Evolutionary conservation across 1,139 yeast species (phyloP).

Genomic region (Hyphopichia pseudoburtonii): DNA sequence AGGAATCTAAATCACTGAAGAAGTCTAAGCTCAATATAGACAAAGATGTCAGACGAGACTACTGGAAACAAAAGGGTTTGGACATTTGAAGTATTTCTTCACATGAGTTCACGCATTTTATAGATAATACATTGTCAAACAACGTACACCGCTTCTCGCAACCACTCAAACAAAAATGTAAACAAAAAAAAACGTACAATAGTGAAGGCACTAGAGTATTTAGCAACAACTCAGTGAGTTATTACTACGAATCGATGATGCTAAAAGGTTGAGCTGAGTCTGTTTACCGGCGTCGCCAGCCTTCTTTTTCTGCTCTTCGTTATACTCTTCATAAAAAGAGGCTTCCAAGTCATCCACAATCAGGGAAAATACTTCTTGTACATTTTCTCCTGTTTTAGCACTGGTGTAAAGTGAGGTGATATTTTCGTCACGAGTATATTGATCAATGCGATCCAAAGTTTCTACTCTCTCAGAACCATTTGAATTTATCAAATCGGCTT

Average conservation of each 20-base stretch:
- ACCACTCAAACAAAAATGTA: too few relatives aligned
- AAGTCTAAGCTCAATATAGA: conserved; percentile 24
- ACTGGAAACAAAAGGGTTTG: conserved; percentile 47
- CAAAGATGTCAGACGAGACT: conserved; percentile 38
- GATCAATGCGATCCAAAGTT: conserved; percentile 8
- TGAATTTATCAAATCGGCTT: conserved; percentile 19
- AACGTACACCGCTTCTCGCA: too few relatives aligned
- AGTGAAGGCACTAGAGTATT: not conserved
- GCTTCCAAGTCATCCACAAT: conserved; percentile 47
- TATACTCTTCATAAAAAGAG: conserved; percentile 19
- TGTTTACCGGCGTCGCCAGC: conserved; percentile 1
- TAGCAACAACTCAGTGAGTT: conserved; percentile 1
- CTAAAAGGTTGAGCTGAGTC: not conserved
- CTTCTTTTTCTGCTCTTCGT: conserved; percentile 8
- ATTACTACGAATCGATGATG: not conserved
- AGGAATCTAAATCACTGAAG: conserved; percentile 15
- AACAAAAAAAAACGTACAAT: too few relatives aligned
- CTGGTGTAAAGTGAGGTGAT: conserved; percentile 37
- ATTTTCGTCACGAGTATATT: conserved; percentile 14
- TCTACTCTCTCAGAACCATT: conserved; percentile 1
- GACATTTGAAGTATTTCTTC: conserved; percentile 25
- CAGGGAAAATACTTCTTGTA: conserved; percentile 40
- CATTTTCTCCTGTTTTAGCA: conserved; percentile 48
- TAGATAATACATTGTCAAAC: too few relatives aligned
- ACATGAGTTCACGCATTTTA: too few relatives aligned